Base-by-base conservation (phyloP, 352 stramenopile genomes). In the Phytophthora kernoviae region DNA sequence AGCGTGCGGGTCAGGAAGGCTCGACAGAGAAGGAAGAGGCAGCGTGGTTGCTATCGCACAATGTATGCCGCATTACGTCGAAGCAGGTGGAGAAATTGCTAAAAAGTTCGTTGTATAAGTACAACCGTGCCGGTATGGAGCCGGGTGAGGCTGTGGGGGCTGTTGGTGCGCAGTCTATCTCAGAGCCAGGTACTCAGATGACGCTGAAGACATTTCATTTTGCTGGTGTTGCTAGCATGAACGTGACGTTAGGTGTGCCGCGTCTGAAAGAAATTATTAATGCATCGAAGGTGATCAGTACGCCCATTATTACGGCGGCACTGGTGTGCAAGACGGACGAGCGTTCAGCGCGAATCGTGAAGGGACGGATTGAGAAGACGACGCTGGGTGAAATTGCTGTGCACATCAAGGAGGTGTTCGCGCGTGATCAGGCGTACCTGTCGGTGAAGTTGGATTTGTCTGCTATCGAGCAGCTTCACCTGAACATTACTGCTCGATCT, bases 171-270 rank as follows among this genome's bases (percentile, higher is more conserved):
- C 97, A 99, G 73, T 98, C 87, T 52, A 98, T 99, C 55, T 97
- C 91, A 26, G 98, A 99, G 61, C 95, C 93, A 6, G 91, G 84
- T 73, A 98, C 89, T 11, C 95, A 98, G 72, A 98, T 98, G 94
- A 98, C 95, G 42, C 75, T 98, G 8, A 98, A 99, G 74, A 99
- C 97, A 20, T 99, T 99, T 70, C 98, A 99, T 80, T 99, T 99
- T 85, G 97, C 97, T 34, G 98, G 98, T 72, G 98, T 99, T 43
- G 98, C 97, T 21, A 98, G 92, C 54, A 99, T 99, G 98, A 99
- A 99, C 80, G 97, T 99, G 36, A 99, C 98, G 22, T 87, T 99
- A 6, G 98, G 98, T 81, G 98, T 99, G 36, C 98, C 98, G n/a
- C 96, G 98, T 43, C 79, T 99, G 21, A 98, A 98, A 75, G 94